phyloP scores from a whole-genome alignment of 2,329 filamentous ascomycete genomes.

The Grosmannia serpens region DNA sequence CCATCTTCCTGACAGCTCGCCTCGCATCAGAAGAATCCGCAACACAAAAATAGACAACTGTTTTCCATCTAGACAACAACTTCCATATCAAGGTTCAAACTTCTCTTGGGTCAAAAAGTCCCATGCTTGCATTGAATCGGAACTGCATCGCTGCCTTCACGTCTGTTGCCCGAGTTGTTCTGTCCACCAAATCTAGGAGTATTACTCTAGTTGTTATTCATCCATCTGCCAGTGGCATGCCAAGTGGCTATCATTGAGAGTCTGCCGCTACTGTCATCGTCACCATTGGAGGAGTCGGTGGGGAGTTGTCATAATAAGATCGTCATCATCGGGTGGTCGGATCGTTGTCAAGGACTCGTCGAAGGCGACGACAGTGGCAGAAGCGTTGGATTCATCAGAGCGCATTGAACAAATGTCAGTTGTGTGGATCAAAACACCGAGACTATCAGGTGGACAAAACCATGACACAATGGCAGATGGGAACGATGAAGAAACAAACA shows the following conservation, averaged over 20 bases:
- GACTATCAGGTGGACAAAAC: neutral
- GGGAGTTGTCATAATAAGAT: neutral
- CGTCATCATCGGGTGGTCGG: neutral
- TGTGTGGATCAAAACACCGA: neutral
- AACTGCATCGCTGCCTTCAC: neutral
- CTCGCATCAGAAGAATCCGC: neutral
- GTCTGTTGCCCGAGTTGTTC: neutral
- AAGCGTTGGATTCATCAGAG: neutral
- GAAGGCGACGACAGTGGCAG: neutral
- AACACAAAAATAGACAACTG: neutral
- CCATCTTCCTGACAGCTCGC: too few species aligned
- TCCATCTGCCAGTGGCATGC: neutral
- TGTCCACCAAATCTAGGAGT: neutral
- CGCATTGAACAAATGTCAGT: neutral
- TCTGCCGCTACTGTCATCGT: neutral
- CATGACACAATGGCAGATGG: neutral
- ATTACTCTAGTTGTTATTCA: neutral
- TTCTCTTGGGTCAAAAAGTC: neutral
- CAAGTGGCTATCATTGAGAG: neutral
- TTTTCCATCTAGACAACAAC: neutral
- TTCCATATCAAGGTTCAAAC: neutral
- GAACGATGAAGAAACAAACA: neutral
- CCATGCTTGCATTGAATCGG: neutral
- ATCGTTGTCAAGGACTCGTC: neutral
- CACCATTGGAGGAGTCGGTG: neutral